Evolutionary conservation across 345 rosid species (phyloP).

Genomic region (Populus ilicifolia): DNA sequence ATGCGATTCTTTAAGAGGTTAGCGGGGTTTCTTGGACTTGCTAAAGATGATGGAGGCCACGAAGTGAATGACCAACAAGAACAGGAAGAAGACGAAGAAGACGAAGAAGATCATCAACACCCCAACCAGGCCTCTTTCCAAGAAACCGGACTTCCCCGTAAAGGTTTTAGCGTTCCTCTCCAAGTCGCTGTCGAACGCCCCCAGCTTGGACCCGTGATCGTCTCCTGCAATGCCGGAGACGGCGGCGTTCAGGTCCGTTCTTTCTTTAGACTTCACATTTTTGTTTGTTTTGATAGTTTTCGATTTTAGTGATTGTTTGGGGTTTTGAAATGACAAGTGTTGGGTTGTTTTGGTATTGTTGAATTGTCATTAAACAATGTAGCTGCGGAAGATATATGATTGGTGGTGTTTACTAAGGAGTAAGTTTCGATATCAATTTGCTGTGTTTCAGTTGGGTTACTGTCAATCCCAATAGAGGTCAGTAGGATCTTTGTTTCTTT

Average conservation of each 20-base stretch:
- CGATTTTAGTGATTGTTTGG: not conserved
- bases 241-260: constrained; percentile 87
- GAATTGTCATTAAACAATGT: not conserved
- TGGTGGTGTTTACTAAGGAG: not conserved
- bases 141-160: constrained; percentile 69
- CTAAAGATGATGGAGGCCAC: constrained; percentile 49
- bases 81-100: constrained; percentile 24
- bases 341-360: not conserved
- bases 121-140: constrained; percentile 21
- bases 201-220: constrained; percentile 52
- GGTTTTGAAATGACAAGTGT: not conserved
- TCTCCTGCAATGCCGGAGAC: constrained; percentile 60
- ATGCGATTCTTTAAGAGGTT: constrained; percentile 84
- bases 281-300: not conserved
- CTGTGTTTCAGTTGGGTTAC: not conserved
- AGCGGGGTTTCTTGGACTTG: constrained; percentile 78
- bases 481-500: not conserved
- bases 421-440: not conserved
- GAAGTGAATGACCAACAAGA: constrained; percentile 45
- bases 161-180: constrained; percentile 80
- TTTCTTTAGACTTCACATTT: not conserved
- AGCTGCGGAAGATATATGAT: not conserved
- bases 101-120: constrained; percentile 2
- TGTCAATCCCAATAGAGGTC: not conserved
- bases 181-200: constrained; percentile 74